A percentile compares a stretch with the other conserved stretches of the same genome.
phyloP scores from a whole-genome alignment of 768 basidiomycete genomes.

The Suillus variegatus region DNA sequence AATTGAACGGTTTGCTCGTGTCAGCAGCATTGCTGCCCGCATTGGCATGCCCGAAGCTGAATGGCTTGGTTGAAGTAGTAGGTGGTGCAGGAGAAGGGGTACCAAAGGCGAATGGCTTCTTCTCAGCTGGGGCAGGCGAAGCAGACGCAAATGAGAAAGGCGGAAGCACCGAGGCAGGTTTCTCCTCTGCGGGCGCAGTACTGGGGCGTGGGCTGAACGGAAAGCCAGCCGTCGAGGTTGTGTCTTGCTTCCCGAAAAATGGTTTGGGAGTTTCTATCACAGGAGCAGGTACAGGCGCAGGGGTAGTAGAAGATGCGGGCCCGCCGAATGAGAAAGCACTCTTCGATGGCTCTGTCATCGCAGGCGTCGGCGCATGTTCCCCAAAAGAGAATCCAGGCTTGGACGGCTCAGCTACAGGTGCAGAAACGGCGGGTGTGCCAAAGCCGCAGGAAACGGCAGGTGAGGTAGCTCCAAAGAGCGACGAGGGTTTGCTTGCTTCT shows the following conservation, averaged over 20 bases:
- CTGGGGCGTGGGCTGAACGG: constrained; percentile 40
- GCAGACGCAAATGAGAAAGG: constrained; percentile 34
- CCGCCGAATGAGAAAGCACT: constrained; percentile 35
- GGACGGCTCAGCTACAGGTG: background rate
- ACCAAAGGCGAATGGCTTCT: constrained; percentile 48
- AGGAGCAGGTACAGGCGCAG: constrained; percentile 9
- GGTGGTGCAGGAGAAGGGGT: constrained; percentile 35
- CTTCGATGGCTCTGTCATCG: constrained; percentile 32
- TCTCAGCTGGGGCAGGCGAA: constrained; percentile 34
- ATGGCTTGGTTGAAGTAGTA: constrained; percentile 25
- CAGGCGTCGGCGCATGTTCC: constrained; percentile 15
- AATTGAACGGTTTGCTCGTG: constrained; percentile 54
- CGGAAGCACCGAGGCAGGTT: constrained; percentile 21
- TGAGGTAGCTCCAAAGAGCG: constrained; percentile 7
- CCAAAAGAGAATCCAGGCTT: constrained; percentile 29
- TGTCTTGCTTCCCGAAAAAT: constrained; percentile 36
- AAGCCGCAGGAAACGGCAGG: constrained; percentile 9
- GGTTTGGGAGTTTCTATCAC: constrained; percentile 43
- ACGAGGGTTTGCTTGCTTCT: constrained; percentile 5
- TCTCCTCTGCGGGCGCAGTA: constrained; percentile 25
- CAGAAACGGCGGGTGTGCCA: constrained; percentile 6
- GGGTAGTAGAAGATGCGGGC: constrained; percentile 14
- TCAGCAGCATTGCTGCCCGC: constrained; percentile 39
- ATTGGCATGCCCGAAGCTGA: constrained; percentile 50
- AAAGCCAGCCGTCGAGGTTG: constrained; percentile 34